These are phyloP conservation scores for Circinella minor DNA, from an alignment of 371 early-diverging fungal genomes.

Conservation along the genomic window DNA sequence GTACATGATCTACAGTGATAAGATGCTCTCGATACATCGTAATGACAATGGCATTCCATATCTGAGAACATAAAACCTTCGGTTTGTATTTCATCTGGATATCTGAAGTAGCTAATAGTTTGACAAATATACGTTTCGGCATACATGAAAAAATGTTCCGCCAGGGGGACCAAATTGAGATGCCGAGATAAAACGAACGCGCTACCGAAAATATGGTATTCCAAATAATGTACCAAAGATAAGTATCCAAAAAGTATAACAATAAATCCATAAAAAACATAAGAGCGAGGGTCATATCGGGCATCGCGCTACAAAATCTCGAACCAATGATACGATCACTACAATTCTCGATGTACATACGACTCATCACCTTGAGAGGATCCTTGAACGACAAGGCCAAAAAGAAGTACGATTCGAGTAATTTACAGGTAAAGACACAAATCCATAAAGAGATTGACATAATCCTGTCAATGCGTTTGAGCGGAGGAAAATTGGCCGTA, in stretches of 20 bases:
- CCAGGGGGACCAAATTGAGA: slow-evolving; percentile 91
- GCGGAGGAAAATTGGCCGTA: slow-evolving; percentile 80
- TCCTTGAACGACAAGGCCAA: slow-evolving; percentile 84
- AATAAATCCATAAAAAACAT: slow-evolving; percentile 82
- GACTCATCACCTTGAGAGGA: slow-evolving; percentile 73
- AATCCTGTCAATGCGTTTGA: slow-evolving; percentile 74
- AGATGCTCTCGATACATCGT: slow-evolving; percentile 89
- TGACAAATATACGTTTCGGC: slow-evolving; percentile 87
- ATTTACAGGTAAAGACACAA: slow-evolving; percentile 78
- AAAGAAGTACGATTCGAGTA: slow-evolving; percentile 86
- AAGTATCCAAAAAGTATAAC: slow-evolving; percentile 89
- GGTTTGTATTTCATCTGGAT: slow-evolving; percentile 77
- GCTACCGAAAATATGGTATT: slow-evolving; percentile 82
- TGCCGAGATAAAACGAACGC: slow-evolving; percentile 80
- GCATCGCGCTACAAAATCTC: slow-evolving; percentile 70
- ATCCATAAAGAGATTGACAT: slow-evolving; percentile 82
- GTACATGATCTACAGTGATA: slow-evolving; percentile 79
- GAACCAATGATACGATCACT: slow-evolving; percentile 53
- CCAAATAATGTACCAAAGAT: slow-evolving; percentile 92
- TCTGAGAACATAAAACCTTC: slow-evolving; percentile 79
- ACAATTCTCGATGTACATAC: slow-evolving; percentile 64
- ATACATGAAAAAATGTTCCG: slow-evolving; percentile 83
- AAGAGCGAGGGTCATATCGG: slow-evolving; percentile 72
- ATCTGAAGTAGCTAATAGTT: slow-evolving; percentile 75
- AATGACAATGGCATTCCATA: slow-evolving; percentile 90